Base-by-base conservation (phyloP, 352 stramenopile species). In the Globisporangium abappressorium region DNA sequence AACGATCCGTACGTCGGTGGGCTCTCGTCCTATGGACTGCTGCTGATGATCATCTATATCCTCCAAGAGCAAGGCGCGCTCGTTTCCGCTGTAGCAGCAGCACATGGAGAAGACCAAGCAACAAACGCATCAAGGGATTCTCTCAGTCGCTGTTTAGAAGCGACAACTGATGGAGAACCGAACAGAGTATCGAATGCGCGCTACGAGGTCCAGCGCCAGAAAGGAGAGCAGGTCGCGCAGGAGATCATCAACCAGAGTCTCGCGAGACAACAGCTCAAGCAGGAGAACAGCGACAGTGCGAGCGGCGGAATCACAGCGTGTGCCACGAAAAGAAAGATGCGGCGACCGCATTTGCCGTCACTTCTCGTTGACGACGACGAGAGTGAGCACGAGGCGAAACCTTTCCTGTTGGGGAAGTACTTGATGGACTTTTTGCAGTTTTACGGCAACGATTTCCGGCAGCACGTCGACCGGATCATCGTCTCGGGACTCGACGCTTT, bases 1-100 rank as follows among this genome's bases (percentile, higher is more conserved):
- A 97, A 97, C 62, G 91, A 98, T 62, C 89, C 91, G 9, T 97
- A 95, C 65, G 75, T 93, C 20, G 92, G 92, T n/a, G 92, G 92
- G 0, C 74, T 98, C 4, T 97, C 89, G 2, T 97, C 87, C 2
- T 97, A 98, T 53, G 90, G 90, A 2, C 71, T 97, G 14, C 65
- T 94, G 15, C 62, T 95, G 5, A 94, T 95, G 87, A 85, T 94
- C 41, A 49, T 89, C 20, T 90, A 79, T 33, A 76, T 92, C 2
- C 34, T 93, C 7, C 74, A 83, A 64, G 79, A 91, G 62, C 82
- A 92, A 83, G 81, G 78, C 24, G 74, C 81, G 15, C 38, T 91
- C 4, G 62, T 86, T 0, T 69, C 57, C 2, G 70, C 68, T 20
- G 38, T 67, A 2, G 24, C 24, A 15, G 55, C 65, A 24, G 63